phyloP scores from a whole-genome alignment of 768 basidiomycete genomes.

The Mycena sanguinolenta region DNA sequence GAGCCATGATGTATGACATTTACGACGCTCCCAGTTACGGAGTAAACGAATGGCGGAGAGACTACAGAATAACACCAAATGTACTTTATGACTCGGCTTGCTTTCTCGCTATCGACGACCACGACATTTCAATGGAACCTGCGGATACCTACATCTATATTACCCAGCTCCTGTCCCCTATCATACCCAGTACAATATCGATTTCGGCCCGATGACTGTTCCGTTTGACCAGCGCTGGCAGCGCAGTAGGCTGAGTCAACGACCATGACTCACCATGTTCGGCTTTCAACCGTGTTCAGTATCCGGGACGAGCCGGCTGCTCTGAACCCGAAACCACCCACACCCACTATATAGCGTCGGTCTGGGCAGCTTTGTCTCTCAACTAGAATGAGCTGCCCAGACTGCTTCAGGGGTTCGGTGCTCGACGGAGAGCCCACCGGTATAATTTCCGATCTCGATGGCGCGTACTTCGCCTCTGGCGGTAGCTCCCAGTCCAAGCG shows the following conservation, averaged over 20 bases:
- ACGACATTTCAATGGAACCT: neutral
- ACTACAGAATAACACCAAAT: conserved; percentile 3
- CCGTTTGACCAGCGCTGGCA: too few species aligned
- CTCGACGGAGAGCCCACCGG: conserved; percentile 53
- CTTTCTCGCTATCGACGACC: conserved; percentile 28
- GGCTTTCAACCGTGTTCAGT: too few species aligned
- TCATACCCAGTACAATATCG: neutral
- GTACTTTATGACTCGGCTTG: conserved; percentile 1
- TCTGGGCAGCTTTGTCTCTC: too few species aligned
- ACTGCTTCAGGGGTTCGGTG: conserved; percentile 48
- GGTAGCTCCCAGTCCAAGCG: conserved; percentile 33
- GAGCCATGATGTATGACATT: conserved; percentile 40
- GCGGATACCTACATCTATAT: conserved; percentile 22
- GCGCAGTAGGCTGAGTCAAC: too few species aligned
- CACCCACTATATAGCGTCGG: too few species aligned
- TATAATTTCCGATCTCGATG: conserved; percentile 40
- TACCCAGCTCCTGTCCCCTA: conserved; percentile 20
- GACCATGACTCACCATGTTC: too few species aligned
- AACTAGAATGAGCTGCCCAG: conserved; percentile 40
- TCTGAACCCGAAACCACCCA: too few species aligned
- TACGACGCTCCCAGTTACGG: neutral
- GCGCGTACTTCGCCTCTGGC: conserved; percentile 47
- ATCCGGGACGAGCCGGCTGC: too few species aligned
- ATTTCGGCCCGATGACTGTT: too few species aligned
- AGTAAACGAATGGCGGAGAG: neutral